These are phyloP conservation scores for Hypoxylon trugodes DNA, from an alignment of 495 filamentous ascomycete genomes.

Conservation along the genomic window DNA sequence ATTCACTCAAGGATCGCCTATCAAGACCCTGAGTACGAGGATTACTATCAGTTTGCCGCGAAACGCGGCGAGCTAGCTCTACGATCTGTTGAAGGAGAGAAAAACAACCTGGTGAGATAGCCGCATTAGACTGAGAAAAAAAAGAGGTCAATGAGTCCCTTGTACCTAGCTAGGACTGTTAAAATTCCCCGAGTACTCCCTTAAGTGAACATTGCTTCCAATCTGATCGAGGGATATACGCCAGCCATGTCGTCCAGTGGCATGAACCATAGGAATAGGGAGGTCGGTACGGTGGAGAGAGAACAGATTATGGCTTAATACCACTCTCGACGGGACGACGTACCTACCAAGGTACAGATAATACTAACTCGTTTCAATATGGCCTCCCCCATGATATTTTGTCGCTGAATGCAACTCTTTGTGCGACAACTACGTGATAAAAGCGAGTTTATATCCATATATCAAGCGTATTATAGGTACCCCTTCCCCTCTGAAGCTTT, in stretches of 20 bases:
- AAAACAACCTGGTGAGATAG: not conserved
- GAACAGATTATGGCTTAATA: conserved; percentile 14
- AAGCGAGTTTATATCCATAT: conserved; percentile 17
- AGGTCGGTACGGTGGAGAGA: conserved; percentile 22
- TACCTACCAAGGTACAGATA: too few relatives aligned
- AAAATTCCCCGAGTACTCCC: not conserved
- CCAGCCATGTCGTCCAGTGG: conserved; percentile 14
- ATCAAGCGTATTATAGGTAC: conserved; percentile 14
- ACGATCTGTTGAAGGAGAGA: too few relatives aligned
- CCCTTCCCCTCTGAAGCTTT: conserved; percentile 12
- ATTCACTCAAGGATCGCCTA: not conserved
- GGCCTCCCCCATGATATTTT: conserved; percentile 10
- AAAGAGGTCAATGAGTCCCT: too few relatives aligned
- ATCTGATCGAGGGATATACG: conserved; percentile 18
- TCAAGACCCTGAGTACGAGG: not conserved
- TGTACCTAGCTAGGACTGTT: not conserved
- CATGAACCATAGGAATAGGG: conserved; percentile 23
- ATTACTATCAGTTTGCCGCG: not conserved
- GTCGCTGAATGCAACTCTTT: conserved; percentile 17
- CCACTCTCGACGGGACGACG: conserved; percentile 12
- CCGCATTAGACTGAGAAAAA: too few relatives aligned
- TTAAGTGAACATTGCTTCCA: conserved; percentile 8
- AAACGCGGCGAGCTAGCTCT: not conserved
- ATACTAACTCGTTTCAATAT: conserved; percentile 20
- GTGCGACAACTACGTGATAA: conserved; percentile 11